Evolutionary conservation across 1,284 basidiomycete genomes (phyloP), one percentile per base, ranked within the genome.

Genomic region (Agaricales sp.): DNA sequence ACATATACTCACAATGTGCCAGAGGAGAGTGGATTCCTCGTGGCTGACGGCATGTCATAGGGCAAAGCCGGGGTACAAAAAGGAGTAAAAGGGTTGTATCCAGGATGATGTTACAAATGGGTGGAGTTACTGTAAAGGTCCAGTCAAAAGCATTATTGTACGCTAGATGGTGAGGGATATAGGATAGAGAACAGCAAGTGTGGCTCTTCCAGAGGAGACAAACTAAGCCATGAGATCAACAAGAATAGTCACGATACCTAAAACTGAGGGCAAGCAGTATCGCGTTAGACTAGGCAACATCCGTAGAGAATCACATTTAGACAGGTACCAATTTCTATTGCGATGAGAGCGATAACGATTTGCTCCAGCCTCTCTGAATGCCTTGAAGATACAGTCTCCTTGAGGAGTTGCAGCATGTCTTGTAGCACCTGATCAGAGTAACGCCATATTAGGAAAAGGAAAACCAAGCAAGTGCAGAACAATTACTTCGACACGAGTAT

Each of bases 341-440:
- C 92, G 63, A 98, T 97, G 52, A 98, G 74, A 47, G 83, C 81
- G 54, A 98, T 96, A 56, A 98, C 91, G 55, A 98, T 92, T 58
- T 91, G 88, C 65, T 98, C 93, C n/a, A 98, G 73, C 37, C 92
- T 80, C 65, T 98, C 93, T 1, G 90, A 83, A 59, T 98, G 93
- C 58, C 82, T 80, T 54, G 83, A 91, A 19, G 91, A 92, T 26
- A 96, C 94, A 6, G 89, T 88, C 67, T 97, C 94, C 67, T 97
- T 97, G 46, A 98, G 72, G 48, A 98, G 75, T 63, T 93, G 88
- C 6, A 98, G 78, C 90, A 98, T 96, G 63, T 98, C 93, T 73
- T 98, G 93, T 37, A 98, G 69, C 51, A 97, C 87, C 87, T 91
- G 56, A 46, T 25, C 19, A 50, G 25, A 48, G 14, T 24, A 48